Evolutionary conservation across 805 yeast species (phyloP), one percentile per base, ranked within the genome.

Genomic region (Huiozyma naganishii): DNA sequence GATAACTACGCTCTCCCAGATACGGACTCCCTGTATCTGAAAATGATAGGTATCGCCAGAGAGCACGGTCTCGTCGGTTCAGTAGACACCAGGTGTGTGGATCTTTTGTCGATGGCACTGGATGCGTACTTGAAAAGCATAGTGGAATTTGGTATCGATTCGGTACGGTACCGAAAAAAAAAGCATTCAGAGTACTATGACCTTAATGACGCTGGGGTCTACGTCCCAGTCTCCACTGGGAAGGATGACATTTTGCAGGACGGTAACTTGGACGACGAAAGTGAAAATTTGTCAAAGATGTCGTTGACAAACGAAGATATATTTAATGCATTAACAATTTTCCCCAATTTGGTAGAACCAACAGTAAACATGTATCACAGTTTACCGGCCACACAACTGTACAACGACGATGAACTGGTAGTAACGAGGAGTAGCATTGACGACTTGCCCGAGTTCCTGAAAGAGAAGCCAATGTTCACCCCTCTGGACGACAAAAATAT

Each of bases 41-140:
- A 88, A 42, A 79, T 92, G 71, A 64, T 80, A 17, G 92, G 95
- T 55, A 79, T 83, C 7, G 82, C 92, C 50, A 72, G 96, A 53
- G 97, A 92, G 55, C 79, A 87, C 58, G 98, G 98, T 0, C 66
- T 92, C 7, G 72, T 88, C 0, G 95, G 95, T 0, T 77, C 79
- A 11, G 70, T 90, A n/a, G 80, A 78, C 38, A 73, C 80, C n/a
- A 79, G 78, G 17, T 84, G 83, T 6, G 74, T 84, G n/a, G 95
- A 88, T 44, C 67, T 92, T 13, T 59, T 89, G 49, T 67, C 79
- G 23, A 62, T 83, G n/a, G 97, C 96, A 0, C 66, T 92, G 37
- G 97, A 90, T 56, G 70, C 74, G 32, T 90, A 88, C 63, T 63
- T 92, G 50, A 83, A 81, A 53, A 76, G 77, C 46, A 67, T 89